Base-by-base conservation (phyloP, 2,329 filamentous ascomycete species). In the Parafenestella ontariensis region DNA sequence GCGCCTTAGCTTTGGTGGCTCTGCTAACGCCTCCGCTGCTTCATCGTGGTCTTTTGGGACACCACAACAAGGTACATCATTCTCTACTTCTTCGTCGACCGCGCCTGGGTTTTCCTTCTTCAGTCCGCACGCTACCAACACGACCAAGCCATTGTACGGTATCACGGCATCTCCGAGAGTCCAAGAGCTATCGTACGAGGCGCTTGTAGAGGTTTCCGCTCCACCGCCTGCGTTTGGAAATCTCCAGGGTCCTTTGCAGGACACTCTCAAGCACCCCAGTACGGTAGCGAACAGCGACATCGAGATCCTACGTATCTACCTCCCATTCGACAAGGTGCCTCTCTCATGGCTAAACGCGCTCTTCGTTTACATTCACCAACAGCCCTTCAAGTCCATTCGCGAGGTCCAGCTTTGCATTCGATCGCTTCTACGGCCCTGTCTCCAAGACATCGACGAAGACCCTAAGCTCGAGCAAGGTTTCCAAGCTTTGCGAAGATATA, bases 371-470 rank as follows among this genome's bases (percentile, higher is more conserved):
- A 33, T 49, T 15, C 42, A 33, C 13, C 23, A 42, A 3, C 28
- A 45, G 10, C 9, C 20, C 20, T 2, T 9, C 2, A 48, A 31
- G 13, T 29, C 23, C 3, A n/a, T 49, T 2, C 26, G 13, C 4
- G 41, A 55, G 29, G 29, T 49, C 0, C 52, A 55, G 9, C 20
- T 58, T n/a, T 58, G 48, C 28, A n/a, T 49, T 29, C 48, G 49
- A 9, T 52, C 47, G 1, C 40, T 34, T 15, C 43, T 52, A 17
- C 56, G 28, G 20, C 39, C 34, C 1, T 50, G 26, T 15, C 47
- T 58, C n/a, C 52, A 49, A 33, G 40, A 45, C 20, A 50, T 55
- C 5, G 8, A 43, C 13, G 18, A 53, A 11, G 15, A 47, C 4
- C 3, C 24, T 18, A 8, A 36, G 13, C 42, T 53, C 9, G 17